Evolutionary conservation across 345 rosid genomes (phyloP).

Genomic region (Conringia planisiliqua): DNA sequence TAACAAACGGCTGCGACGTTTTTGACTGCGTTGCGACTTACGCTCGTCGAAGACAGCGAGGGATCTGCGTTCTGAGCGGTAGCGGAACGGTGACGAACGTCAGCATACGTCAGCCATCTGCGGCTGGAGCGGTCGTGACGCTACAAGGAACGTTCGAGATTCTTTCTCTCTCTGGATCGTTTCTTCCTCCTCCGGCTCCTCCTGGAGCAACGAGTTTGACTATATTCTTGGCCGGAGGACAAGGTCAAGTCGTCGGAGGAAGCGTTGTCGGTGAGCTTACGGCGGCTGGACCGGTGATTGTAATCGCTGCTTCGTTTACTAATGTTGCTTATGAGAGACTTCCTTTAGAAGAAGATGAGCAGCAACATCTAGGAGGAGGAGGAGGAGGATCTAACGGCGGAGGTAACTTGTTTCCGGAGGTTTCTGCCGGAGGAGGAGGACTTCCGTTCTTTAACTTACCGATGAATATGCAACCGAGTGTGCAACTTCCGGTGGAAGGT

Average conservation of each 20-base stretch:
- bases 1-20: constrained; percentile 85
- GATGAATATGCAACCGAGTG: constrained; percentile 55
- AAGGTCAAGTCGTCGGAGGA: constrained; percentile 96
- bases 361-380: constrained; percentile 38
- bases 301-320: constrained; percentile 89
- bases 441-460: constrained; percentile 92
- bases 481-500: constrained; percentile 87
- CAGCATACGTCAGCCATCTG: constrained; percentile 83
- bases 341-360: constrained; percentile 91
- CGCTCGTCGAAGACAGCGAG: constrained; percentile 84
- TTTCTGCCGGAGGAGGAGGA: constrained; percentile 47
- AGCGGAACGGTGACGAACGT: constrained; percentile 94
- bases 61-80: constrained; percentile 88
- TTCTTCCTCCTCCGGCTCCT: constrained; percentile 96
- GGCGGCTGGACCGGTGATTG: constrained; percentile 95
- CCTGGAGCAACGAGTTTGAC: constrained; percentile 96
- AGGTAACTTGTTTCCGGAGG: constrained; percentile 33
- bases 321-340: constrained; percentile 96
- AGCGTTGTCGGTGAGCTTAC: constrained; percentile 93
- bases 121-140: constrained; percentile 80
- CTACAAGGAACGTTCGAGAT: constrained; percentile 97
- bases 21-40: constrained; percentile 85
- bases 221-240: constrained; percentile 87
- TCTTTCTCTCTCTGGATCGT: constrained; percentile 85
- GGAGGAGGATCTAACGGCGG: constrained; percentile 35